Conservation (phyloP, 371 early-diverging fungal genomes). For the Mucor lusitanicus region DNA sequence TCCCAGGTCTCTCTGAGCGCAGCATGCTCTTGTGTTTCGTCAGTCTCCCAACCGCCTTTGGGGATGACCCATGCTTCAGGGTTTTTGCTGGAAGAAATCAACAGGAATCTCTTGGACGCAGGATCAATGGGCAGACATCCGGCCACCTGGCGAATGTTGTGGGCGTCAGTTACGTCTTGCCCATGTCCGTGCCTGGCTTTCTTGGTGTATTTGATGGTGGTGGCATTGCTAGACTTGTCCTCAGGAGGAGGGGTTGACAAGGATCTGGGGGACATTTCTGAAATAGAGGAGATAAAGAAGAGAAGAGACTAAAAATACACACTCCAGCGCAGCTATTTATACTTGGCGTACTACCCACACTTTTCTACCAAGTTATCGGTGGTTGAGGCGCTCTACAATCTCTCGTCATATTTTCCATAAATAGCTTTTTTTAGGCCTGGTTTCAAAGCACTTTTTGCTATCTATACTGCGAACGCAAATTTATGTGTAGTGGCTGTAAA, state of each 20-base stretch:
- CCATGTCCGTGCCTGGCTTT: constrained; percentile 49
- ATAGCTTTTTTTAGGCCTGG: neutral
- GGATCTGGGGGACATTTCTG: neutral
- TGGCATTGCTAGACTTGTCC: neutral
- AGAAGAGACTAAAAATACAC: neutral
- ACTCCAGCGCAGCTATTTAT: neutral
- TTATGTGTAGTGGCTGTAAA: no score
- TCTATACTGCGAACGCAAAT: no score
- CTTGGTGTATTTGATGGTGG: constrained; percentile 35
- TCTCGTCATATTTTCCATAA: neutral
- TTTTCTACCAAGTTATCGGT: neutral
- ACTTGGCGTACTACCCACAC: neutral
- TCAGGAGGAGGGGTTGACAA: constrained; percentile 16
- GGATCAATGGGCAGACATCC: constrained; percentile 66
- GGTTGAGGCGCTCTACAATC: neutral
- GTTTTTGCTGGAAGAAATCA: constrained; percentile 57
- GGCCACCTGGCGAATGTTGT: constrained; percentile 54
- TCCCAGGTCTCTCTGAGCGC: constrained; percentile 71
- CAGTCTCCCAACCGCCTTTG: constrained; percentile 72
- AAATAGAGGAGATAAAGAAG: neutral
- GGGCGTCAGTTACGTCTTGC: constrained; percentile 34
- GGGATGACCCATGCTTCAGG: constrained; percentile 62
- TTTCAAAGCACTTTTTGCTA: neutral
- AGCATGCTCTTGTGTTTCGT: constrained; percentile 67
- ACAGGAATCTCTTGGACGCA: constrained; percentile 45